A percentile compares a stretch with the other conserved stretches of the same genome.
Conservation (phyloP, 2,329 filamentous ascomycete species). For the Botryotinia convoluta region DNA sequence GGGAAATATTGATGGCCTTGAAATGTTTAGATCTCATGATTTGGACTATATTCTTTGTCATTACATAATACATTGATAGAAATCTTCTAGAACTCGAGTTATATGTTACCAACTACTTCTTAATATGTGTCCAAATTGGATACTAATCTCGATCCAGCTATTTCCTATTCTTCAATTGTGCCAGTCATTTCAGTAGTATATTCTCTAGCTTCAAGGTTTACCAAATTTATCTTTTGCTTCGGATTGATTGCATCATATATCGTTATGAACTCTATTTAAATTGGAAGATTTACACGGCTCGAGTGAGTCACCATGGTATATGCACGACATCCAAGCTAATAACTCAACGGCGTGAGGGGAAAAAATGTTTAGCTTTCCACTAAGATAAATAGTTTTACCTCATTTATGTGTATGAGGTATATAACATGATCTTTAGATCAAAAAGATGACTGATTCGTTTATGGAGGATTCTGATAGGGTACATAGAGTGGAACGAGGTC, state of each 20-base stretch:
- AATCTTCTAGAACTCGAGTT: rapidly evolving
- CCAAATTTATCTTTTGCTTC: background rate
- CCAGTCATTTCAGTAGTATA: background rate
- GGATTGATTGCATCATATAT: background rate
- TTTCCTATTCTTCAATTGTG: background rate
- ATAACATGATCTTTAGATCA: rapidly evolving
- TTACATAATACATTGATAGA: background rate
- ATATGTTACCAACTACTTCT: background rate
- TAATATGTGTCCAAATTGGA: rapidly evolving
- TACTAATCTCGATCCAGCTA: background rate
- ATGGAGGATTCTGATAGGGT: rapidly evolving
- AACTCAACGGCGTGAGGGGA: background rate
- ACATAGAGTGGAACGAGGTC: background rate
- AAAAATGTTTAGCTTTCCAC: background rate
- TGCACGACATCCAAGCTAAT: background rate
- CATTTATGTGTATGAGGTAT: background rate
- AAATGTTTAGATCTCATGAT: background rate
- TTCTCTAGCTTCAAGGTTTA: background rate
- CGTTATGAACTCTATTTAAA: background rate
- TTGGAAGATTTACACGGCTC: background rate
- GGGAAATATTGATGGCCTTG: background rate
- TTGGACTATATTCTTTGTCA: background rate
- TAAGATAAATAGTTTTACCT: background rate
- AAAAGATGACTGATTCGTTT: background rate
- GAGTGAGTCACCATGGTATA: too few relatives aligned